A percentile compares a stretch with the other conserved stretches of the same genome.
Conservation (phyloP, 441 rosid genomes). For the Heliophila coronopifolia region DNA sequence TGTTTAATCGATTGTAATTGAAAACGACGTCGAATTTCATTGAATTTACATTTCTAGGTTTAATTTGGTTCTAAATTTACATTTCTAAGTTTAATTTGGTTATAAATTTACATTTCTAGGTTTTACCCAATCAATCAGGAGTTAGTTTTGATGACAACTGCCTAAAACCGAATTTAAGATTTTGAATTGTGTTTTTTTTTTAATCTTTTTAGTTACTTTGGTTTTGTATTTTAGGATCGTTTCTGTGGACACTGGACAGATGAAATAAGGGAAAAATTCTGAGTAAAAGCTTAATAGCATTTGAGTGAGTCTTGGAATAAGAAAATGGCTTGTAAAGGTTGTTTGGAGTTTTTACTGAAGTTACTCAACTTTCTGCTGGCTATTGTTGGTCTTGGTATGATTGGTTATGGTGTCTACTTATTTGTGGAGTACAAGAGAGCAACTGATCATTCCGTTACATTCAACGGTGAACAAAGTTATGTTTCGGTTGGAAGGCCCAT, state of each 20-base stretch:
- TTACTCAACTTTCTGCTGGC: slow-evolving; percentile 75
- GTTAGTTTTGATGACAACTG: not conserved
- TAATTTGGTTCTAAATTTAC: too few relatives aligned
- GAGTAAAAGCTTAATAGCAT: slow-evolving; percentile 1
- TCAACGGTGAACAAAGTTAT: slow-evolving; percentile 29
- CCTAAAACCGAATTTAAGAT: too few relatives aligned
- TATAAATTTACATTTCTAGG: too few relatives aligned
- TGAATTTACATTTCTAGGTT: too few relatives aligned
- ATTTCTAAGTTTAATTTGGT: too few relatives aligned
- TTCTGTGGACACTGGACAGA: slow-evolving; percentile 16
- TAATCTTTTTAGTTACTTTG: not conserved
- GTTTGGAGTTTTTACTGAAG: slow-evolving; percentile 75
- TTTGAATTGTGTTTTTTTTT: not conserved
- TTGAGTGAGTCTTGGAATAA: not conserved
- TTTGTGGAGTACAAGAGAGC: slow-evolving; percentile 66
- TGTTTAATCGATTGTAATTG: too few relatives aligned
- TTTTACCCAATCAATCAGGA: too few relatives aligned
- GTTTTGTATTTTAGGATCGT: slow-evolving; percentile 21
- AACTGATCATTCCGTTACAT: slow-evolving; percentile 23
- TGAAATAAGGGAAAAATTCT: slow-evolving; percentile 30
- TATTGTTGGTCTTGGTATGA: slow-evolving; percentile 82
- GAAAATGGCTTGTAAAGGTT: slow-evolving; percentile 78
- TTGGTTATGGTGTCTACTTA: slow-evolving; percentile 94
- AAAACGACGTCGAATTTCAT: too few relatives aligned
- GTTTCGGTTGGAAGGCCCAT: slow-evolving; percentile 80